These are phyloP conservation scores for Tetracladium maxilliforme DNA, from an alignment of 2,329 filamentous ascomycete genomes.

Conservation along the genomic window DNA sequence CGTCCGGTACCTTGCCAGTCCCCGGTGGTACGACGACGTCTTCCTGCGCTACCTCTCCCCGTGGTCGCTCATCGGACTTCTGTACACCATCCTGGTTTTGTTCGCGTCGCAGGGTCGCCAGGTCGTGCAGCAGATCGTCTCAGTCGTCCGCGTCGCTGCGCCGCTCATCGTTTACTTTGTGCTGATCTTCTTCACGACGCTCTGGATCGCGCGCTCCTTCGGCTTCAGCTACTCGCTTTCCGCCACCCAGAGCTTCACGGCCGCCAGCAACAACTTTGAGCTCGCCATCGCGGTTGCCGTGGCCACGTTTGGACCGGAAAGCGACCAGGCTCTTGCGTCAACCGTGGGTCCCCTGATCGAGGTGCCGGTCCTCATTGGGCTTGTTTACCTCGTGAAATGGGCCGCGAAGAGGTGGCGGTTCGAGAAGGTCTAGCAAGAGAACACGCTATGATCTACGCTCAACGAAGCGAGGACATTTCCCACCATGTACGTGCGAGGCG, in stretches of 20 bases:
- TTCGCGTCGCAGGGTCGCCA: slow-evolving; percentile 69
- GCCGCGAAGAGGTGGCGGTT: no score
- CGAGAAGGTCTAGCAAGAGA: no score
- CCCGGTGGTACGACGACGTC: slow-evolving; percentile 46
- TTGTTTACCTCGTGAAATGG: slow-evolving; percentile 62
- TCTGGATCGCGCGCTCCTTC: slow-evolving; percentile 44
- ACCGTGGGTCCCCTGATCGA: slow-evolving; percentile 81
- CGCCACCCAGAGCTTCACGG: slow-evolving; percentile 73
- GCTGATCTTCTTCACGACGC: slow-evolving; percentile 56
- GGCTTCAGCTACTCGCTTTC: slow-evolving; percentile 60
- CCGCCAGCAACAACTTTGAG: slow-evolving; percentile 88
- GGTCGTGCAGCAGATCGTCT: slow-evolving; percentile 71
- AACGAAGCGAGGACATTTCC: no score
- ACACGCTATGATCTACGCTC: no score
- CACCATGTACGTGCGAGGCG: no score
- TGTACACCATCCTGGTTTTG: slow-evolving; percentile 77
- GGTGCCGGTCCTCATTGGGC: slow-evolving; percentile 62
- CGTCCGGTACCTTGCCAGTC: slow-evolving; percentile 37
- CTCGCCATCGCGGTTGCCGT: slow-evolving; percentile 80
- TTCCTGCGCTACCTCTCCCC: slow-evolving; percentile 59
- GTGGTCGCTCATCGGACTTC: slow-evolving; percentile 64
- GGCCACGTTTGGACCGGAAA: slow-evolving; percentile 62
- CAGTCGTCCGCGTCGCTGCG: slow-evolving; percentile 66
- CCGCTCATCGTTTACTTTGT: slow-evolving; percentile 73
- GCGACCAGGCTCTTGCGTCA: slow-evolving; percentile 66